Evolutionary conservation across 208 protist genomes (phyloP), one percentile per base, ranked within the genome.

Genomic region (Crithidia mellificae): DNA sequence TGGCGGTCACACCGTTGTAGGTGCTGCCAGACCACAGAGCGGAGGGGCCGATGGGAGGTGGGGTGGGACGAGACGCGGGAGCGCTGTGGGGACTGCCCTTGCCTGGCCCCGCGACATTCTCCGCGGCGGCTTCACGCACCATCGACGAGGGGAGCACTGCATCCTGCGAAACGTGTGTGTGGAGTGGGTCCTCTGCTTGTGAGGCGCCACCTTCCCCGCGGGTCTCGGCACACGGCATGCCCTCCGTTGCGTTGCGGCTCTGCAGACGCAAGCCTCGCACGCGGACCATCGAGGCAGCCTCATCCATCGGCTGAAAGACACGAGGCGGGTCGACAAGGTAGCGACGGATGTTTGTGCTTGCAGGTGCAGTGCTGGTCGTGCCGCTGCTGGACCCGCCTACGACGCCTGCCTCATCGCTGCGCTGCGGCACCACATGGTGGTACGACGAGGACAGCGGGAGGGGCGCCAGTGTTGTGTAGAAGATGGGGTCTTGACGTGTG

Each of bases 271-370:
- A 30, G 5, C 76, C 65, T 27, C 79, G 62, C 25, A 91, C 74
- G 19, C 64, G 72, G 51, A 91, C 47, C 64, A 91, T 78, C 5
- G 71, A 51, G 34, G 63, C 49, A 20, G 77, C 77, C 47, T 84
- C 81, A 32, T 68, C 77, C 0, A 61, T 69, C 12, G 81, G 81
- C 51, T 70, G 79, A 52, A 76, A 72, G 38, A 87, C 72, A 17
- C 44, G 38, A 30, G 79, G 64, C 19, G 79, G 59, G 22, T 52
- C 25, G 32, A 57, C 46, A 46, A 77, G 30, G 51, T 80, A 77
- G 12, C 34, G 29, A 46, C 62, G 61, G 32, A 43, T 12, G 15
- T 22, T 53, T 17, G 47, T 5, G 47, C 9, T 44, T 46, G 8
- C 3, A 6, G 7, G 20, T 5, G 9, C 19, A n/a, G 7, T 38